phyloP scores from a whole-genome alignment of 1,284 basidiomycete species.

The Malassezia globosa region DNA sequence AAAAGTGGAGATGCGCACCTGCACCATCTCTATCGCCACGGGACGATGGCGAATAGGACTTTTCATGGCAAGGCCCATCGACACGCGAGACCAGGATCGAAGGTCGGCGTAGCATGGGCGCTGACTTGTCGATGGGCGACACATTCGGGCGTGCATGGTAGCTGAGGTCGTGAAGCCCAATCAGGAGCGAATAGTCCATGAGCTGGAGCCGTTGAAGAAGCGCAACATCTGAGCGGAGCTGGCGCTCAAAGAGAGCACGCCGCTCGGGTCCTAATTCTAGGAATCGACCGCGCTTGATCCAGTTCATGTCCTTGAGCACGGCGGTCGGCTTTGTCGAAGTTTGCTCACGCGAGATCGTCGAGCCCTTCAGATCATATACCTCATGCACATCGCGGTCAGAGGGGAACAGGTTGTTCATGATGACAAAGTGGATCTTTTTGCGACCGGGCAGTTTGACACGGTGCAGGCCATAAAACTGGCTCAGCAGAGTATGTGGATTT shows the following conservation, averaged over 20 bases:
- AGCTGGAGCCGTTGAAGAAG: conserved; percentile 71
- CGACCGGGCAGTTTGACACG: conserved; percentile 90
- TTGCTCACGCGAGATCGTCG: conserved; percentile 76
- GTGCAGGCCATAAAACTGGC: conserved; percentile 89
- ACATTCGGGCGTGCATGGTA: conserved; percentile 59
- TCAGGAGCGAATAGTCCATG: conserved; percentile 91
- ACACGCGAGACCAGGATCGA: conserved; percentile 10
- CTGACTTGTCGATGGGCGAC: conserved; percentile 49
- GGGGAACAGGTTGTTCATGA: conserved; percentile 99
- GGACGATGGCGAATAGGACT: not conserved
- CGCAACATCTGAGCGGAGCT: conserved; percentile 73
- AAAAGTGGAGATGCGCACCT: not conserved
- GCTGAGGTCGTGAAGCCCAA: conserved; percentile 84
- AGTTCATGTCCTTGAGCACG: conserved; percentile 90
- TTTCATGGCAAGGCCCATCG: not conserved
- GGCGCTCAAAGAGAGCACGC: conserved; percentile 73
- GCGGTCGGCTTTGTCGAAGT: conserved; percentile 68
- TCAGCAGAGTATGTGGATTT: conserved; percentile 87
- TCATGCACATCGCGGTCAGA: conserved; percentile 95
- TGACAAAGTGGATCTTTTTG: conserved; percentile 93
- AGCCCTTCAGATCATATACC: conserved; percentile 93
- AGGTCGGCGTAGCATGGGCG: conserved; percentile 24
- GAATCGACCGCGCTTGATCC: conserved; percentile 68
- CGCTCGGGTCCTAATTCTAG: conserved; percentile 91
- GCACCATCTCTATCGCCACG: not conserved